Percentiles rank a stretch among this genome's conserved stretches.
Evolutionary conservation across 768 basidiomycete species (phyloP).

Genomic region (Agrocybe pediades): DNA sequence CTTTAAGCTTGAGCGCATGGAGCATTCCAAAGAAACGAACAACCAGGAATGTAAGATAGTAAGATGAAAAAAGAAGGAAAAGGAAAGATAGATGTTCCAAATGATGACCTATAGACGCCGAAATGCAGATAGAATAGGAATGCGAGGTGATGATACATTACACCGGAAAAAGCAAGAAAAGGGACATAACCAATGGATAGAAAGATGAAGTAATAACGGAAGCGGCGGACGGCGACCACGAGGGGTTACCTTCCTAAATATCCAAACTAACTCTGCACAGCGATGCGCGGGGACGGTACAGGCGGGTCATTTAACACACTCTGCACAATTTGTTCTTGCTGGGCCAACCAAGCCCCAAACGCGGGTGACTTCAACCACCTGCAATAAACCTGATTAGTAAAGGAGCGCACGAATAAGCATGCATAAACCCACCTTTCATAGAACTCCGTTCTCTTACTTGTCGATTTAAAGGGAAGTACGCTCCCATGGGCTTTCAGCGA

Average conservation of each 20-base stretch:
- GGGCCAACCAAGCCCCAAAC: constrained; percentile 80
- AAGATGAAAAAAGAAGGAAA: neutral
- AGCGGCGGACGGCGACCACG: too few species aligned
- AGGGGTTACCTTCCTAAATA: too few species aligned
- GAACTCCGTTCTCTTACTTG: constrained; percentile 66
- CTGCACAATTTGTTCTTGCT: constrained; percentile 73
- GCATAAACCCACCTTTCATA: constrained; percentile 54
- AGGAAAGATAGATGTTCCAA: too few species aligned
- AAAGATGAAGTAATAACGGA: too few species aligned
- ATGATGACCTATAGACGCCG: too few species aligned
- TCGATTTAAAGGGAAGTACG: constrained; percentile 74
- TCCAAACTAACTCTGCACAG: too few species aligned
- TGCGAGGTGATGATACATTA: neutral
- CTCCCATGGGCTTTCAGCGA: constrained; percentile 73
- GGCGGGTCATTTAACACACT: constrained; percentile 43
- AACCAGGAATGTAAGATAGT: neutral
- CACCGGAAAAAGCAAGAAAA: neutral
- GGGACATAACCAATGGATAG: neutral
- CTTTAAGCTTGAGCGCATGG: too few species aligned
- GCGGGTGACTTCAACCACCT: constrained; percentile 74
- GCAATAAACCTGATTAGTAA: neutral
- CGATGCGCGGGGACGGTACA: neutral
- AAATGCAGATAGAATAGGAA: neutral
- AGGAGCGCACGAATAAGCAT: neutral
- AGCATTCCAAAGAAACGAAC: too few species aligned